phyloP scores from a whole-genome alignment of 176 grass and related monocot species.

The maize (Zea mays) region DNA sequence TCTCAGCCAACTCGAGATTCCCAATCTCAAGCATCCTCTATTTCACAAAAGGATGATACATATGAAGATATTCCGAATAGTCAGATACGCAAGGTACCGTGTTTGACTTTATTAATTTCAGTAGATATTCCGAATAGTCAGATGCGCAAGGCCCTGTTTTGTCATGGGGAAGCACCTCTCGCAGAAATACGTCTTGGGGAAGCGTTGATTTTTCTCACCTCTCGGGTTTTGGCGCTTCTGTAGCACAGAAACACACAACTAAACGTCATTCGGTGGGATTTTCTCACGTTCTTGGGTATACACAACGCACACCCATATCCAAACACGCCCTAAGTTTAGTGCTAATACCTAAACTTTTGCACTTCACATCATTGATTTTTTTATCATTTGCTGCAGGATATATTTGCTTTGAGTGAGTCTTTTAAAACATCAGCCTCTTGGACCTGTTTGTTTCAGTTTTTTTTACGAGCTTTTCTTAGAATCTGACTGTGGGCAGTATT shows the following conservation, averaged over 20 bases:
- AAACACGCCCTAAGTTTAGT: neutral
- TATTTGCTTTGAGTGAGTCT: neutral
- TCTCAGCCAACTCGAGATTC: slow-evolving; percentile 47
- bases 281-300: neutral
- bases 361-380: neutral
- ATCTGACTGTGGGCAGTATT: too few relatives aligned
- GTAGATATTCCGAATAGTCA: neutral
- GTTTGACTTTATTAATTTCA: slow-evolving; percentile 35
- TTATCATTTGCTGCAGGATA: neutral
- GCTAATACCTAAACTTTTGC: neutral
- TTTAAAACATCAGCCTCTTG: neutral
- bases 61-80: slow-evolving; percentile 85
- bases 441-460: too few relatives aligned
- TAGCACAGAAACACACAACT: neutral
- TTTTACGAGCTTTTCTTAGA: too few relatives aligned
- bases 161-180: neutral
- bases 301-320: neutral
- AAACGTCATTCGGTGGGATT: neutral
- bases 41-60: slow-evolving; percentile 43
- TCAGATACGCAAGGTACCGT: slow-evolving; percentile 90
- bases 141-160: neutral
- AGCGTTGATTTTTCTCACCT: neutral
- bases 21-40: slow-evolving; percentile 33
- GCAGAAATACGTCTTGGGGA: neutral
- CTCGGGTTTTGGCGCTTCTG: neutral